Evolutionary conservation across 345 rosid species (phyloP).

Genomic region (Melastoma malabathricum): DNA sequence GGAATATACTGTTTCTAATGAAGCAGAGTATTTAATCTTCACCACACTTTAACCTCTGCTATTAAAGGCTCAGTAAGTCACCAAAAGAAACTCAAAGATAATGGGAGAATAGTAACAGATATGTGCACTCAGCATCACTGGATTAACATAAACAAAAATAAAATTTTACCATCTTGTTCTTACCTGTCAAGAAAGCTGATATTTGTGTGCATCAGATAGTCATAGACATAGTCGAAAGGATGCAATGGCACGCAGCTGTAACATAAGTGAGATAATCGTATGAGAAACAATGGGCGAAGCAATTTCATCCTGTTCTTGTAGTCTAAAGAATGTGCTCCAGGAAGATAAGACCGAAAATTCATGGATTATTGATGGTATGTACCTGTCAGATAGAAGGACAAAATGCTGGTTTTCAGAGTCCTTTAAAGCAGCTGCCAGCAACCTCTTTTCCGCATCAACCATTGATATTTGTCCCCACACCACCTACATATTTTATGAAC

Average conservation of each 20-base stretch:
- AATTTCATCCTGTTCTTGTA: too few relatives aligned
- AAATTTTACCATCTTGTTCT: background rate
- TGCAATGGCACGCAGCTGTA: slow-evolving; percentile 86
- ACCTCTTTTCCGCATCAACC: slow-evolving; percentile 91
- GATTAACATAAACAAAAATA: background rate
- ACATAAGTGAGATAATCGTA: slow-evolving; percentile 5
- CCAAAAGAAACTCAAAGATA: too few relatives aligned
- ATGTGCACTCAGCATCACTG: slow-evolving; percentile 8
- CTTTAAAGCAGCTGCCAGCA: slow-evolving; percentile 63
- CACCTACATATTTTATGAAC: slow-evolving; percentile 26
- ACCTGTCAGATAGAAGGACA: slow-evolving; percentile 96
- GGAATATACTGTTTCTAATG: too few relatives aligned
- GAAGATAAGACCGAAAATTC: too few relatives aligned
- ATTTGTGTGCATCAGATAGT: slow-evolving; percentile 69
- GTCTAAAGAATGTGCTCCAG: too few relatives aligned
- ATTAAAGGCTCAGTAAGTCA: too few relatives aligned
- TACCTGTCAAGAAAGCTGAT: slow-evolving; percentile 87
- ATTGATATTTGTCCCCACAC: slow-evolving; percentile 87
- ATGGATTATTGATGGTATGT: background rate
- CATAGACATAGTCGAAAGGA: slow-evolving; percentile 65
- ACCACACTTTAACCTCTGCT: too few relatives aligned
- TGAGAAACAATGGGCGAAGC: too few relatives aligned
- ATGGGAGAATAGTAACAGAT: too few relatives aligned
- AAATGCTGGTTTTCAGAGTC: slow-evolving; percentile 88
- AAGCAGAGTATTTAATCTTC: too few relatives aligned